Percentiles rank a stretch among this genome's conserved stretches.
Evolutionary conservation across 192 early-diverging fungal species (phyloP).

Genomic region (Blastocladiella britannica): DNA sequence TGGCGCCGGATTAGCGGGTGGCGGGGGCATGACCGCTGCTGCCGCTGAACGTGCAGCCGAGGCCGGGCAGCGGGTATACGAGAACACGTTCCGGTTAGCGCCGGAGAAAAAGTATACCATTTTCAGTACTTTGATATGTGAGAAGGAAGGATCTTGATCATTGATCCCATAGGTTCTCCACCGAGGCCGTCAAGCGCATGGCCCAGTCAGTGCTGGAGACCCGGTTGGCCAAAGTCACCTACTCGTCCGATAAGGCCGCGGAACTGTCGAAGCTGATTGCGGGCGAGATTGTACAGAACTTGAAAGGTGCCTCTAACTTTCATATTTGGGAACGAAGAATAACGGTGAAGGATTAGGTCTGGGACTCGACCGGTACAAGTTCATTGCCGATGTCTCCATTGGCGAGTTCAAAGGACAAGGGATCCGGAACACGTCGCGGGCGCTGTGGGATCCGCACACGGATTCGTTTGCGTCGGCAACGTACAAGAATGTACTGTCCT

Average conservation of each 20-base stretch:
- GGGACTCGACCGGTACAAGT: constrained; percentile 31
- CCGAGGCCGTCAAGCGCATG: constrained; percentile 12
- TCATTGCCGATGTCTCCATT: constrained; percentile 29
- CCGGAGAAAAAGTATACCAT: constrained; percentile 23
- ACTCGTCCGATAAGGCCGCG: constrained; percentile 24
- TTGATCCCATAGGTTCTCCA: constrained; percentile 19
- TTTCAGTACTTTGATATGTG: constrained; percentile 1
- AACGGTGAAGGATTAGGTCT: constrained; percentile 18
- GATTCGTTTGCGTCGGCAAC: constrained; percentile 29
- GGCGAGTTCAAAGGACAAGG: constrained; percentile 41
- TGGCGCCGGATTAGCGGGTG: too few species aligned
- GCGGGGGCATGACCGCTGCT: too few species aligned
- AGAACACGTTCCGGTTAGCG: constrained; percentile 35
- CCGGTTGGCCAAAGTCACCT: constrained; percentile 24
- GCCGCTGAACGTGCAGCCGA: not conserved
- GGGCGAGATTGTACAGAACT: constrained; percentile 27
- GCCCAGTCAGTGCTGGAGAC: constrained; percentile 19
- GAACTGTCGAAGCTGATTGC: constrained; percentile 19
- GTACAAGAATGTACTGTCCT: constrained; percentile 25
- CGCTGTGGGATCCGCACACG: constrained; percentile 30
- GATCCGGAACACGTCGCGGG: constrained; percentile 24
- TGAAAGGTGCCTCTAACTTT: constrained; percentile 22
- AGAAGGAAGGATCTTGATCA: too few species aligned
- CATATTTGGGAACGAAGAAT: constrained; percentile 2
- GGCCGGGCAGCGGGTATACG: constrained; percentile 13